phyloP scores from a whole-genome alignment of 441 rosid species.

The Aquilaria agallochum region DNA sequence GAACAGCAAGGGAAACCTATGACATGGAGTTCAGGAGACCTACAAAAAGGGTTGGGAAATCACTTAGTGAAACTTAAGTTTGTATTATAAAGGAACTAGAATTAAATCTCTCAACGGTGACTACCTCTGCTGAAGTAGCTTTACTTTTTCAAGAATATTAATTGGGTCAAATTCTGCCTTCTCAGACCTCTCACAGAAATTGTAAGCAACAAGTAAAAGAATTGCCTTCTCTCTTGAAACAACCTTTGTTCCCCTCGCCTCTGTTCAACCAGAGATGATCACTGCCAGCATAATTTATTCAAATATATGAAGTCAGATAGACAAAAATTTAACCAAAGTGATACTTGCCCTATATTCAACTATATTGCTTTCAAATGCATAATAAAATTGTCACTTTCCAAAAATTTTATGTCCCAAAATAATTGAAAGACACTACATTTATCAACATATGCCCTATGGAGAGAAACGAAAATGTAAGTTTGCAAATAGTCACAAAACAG shows the following conservation, averaged over 20 bases:
- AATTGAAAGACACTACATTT: not conserved
- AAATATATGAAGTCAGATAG: slow-evolving; percentile 1
- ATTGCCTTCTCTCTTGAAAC: slow-evolving; percentile 43
- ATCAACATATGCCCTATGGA: not conserved
- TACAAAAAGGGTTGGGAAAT: slow-evolving; percentile 22
- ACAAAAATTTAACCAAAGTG: not conserved
- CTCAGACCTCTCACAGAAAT: slow-evolving; percentile 32
- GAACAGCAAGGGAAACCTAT: slow-evolving; percentile 54
- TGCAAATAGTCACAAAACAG: no score
- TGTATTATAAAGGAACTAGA: not conserved
- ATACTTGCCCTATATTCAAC: not conserved
- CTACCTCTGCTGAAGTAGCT: slow-evolving; percentile 79
- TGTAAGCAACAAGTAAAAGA: slow-evolving; percentile 50
- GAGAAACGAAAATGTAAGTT: not conserved
- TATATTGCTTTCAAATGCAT: no score
- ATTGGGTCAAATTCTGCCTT: slow-evolving; percentile 19
- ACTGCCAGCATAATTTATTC: slow-evolving; percentile 42
- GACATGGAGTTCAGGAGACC: slow-evolving; percentile 60
- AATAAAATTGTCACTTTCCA: no score
- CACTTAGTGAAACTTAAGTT: not conserved
- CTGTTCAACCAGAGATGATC: slow-evolving; percentile 79
- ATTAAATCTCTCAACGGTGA: not conserved
- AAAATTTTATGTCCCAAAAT: no score
- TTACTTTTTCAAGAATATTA: slow-evolving; percentile 54
- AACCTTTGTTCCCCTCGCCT: slow-evolving; percentile 26